Conservation (phyloP, 352 stramenopile species). For the Chrysophaeum taylorii region DNA sequence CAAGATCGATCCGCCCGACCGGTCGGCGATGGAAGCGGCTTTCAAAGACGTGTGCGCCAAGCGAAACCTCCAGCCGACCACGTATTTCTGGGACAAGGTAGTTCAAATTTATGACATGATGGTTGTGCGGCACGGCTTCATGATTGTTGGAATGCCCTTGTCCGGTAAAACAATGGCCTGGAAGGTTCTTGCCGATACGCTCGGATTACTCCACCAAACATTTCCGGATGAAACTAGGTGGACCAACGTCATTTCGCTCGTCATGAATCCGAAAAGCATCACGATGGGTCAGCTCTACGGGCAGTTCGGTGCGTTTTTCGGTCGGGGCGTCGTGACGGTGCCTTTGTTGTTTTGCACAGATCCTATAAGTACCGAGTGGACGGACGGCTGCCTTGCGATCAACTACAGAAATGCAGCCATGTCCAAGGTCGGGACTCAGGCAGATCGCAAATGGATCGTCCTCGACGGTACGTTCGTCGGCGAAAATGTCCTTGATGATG, state of each 20-base stretch:
- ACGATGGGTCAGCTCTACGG: constrained; percentile 84
- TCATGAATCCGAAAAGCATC: constrained; percentile 87
- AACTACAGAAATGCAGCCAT: constrained; percentile 79
- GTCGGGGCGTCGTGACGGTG: too few species aligned
- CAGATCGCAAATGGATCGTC: constrained; percentile 79
- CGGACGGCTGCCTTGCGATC: constrained; percentile 79
- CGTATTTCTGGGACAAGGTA: constrained; percentile 84
- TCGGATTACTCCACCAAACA: constrained; percentile 33
- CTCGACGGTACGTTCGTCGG: too few species aligned
- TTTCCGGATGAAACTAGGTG: constrained; percentile 43
- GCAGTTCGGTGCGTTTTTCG: too few species aligned
- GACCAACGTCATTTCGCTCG: constrained; percentile 47
- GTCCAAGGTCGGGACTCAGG: constrained; percentile 47
- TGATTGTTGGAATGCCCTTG: constrained; percentile 83
- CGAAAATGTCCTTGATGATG: too few species aligned
- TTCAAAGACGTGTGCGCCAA: constrained; percentile 72
- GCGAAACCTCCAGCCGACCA: constrained; percentile 67
- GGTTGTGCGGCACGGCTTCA: constrained; percentile 83
- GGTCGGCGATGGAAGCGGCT: constrained; percentile 65
- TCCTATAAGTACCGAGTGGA: constrained; percentile 84
- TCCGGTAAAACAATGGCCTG: constrained; percentile 75
- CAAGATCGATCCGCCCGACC: constrained; percentile 66
- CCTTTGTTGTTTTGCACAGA: too few species aligned
- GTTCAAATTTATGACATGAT: constrained; percentile 90
- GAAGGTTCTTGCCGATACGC: constrained; percentile 61